Evolutionary conservation across 1,139 yeast genomes (phyloP), one percentile per base, ranked within the genome.

Genomic region (Kazachstania sp.): DNA sequence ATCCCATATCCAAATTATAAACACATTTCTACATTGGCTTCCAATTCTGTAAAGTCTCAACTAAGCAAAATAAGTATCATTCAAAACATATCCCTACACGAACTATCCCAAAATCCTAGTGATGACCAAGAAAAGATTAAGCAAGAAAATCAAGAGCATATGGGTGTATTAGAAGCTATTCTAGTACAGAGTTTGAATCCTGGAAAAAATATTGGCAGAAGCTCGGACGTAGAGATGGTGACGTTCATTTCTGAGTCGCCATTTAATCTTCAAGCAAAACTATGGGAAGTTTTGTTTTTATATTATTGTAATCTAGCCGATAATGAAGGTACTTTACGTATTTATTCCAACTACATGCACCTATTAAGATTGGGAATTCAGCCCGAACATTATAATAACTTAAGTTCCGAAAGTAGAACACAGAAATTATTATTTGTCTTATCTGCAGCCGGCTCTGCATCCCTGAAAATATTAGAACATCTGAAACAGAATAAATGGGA

Each of bases 281-380:
- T 92, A 3, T 90, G 97, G 97, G 77, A 78, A 41, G 72, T 86
- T 23, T 68, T 92, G 16, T 72, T 86, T 39, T 78, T 77, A 52
- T 77, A 77, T 47, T 87, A 86, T 56, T 66, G 71, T 8, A 69
- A 67, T 12, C 63, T 68, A 4, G 65, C 71, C 0, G 70, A 77
- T 41, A 49, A 69, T 13, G 56, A 55, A 0, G 70, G 72, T 37
- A 71, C 79, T 37, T 72, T 77, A 47, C 59, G 62, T 13, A 87
- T 87, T 0, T 77, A 83, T 56, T 75, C 77, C 45, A 64, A 71
- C 37, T 77, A 78, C 9, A 51, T 83, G 13, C 60, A 61, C 2
- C 60, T 77, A 12, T 63, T 81, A 36, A 57, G 71, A 0, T 61
- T 63, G 0, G 74, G 70, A 41, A 49, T 81, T 1, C 52, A 59